A percentile compares a stretch with the other conserved stretches of the same genome.
Evolutionary conservation across 2,329 filamentous ascomycete genomes (phyloP).

Genomic region (Venturia carpophila): DNA sequence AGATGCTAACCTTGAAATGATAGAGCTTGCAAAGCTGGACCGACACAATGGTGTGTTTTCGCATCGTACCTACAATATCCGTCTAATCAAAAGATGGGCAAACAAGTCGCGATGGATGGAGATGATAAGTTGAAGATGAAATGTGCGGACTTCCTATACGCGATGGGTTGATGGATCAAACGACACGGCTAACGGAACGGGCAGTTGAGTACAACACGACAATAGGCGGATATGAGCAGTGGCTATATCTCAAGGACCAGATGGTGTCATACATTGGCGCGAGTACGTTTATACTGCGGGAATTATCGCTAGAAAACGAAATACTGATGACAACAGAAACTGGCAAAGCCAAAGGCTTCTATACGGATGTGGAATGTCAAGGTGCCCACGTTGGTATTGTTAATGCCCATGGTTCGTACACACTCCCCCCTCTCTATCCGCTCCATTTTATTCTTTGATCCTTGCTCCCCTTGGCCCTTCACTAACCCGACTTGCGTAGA

Average conservation of each 20-base stretch:
- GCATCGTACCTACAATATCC: not conserved
- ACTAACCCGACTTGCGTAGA: not conserved
- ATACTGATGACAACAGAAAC: slow-evolving; percentile 6
- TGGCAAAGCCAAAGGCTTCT: slow-evolving; percentile 15
- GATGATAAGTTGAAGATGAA: slow-evolving; percentile 15
- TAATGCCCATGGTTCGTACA: not conserved
- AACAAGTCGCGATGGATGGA: slow-evolving; percentile 9
- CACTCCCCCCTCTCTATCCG: not conserved
- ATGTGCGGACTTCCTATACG: not conserved
- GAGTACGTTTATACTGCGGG: not conserved
- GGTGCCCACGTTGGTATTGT: slow-evolving; percentile 11
- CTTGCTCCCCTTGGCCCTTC: no score
- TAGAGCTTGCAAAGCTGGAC: not conserved
- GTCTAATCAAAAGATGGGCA: slow-evolving; percentile 5
- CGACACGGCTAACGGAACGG: not conserved
- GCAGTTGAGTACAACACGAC: slow-evolving; percentile 14
- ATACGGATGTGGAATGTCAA: slow-evolving; percentile 15
- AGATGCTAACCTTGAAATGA: not conserved
- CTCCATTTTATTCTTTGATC: not conserved
- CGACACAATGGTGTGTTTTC: slow-evolving; percentile 16
- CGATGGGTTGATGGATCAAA: no score
- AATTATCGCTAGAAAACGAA: no score
- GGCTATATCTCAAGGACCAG: slow-evolving; percentile 10
- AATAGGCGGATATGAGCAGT: slow-evolving; percentile 16
- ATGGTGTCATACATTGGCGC: slow-evolving; percentile 13